Percentiles rank a stretch among this genome's conserved stretches.
These are phyloP conservation scores for Penicillium canescens DNA, from an alignment of 495 filamentous ascomycete species.

Conservation along the genomic window DNA sequence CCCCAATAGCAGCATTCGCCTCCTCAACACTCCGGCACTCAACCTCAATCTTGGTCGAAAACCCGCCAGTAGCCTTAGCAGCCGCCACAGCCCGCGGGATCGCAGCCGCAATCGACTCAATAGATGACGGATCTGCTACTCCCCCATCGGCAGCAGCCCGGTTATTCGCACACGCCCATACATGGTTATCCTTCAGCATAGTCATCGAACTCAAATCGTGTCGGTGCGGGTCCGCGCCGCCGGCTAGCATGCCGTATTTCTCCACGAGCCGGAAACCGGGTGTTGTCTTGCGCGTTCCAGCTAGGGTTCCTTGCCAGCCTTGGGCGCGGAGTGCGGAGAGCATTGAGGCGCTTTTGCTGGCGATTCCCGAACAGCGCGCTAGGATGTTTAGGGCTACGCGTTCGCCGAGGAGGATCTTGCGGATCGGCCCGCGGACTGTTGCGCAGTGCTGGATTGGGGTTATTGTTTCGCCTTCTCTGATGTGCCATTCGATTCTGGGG, in stretches of 20 bases:
- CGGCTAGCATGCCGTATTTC: constrained; percentile 96
- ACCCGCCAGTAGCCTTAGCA: constrained; percentile 82
- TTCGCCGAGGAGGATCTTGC: constrained; percentile 87
- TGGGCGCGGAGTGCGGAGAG: constrained; percentile 53
- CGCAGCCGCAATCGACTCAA: constrained; percentile 52
- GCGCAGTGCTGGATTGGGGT: constrained; percentile 61
- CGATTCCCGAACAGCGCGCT: constrained; percentile 89
- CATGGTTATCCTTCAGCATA: constrained; percentile 98
- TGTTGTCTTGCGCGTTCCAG: constrained; percentile 94
- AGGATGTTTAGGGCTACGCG: constrained; percentile 90
- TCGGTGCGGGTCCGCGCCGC: constrained; percentile 86
- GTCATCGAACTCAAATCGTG: constrained; percentile 93
- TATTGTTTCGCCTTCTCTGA: constrained; percentile 70
- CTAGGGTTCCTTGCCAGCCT: constrained; percentile 82
- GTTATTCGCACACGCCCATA: constrained; percentile 74
- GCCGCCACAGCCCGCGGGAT: constrained; percentile 82
- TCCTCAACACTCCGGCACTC: constrained; percentile 86
- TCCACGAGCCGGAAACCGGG: constrained; percentile 94
- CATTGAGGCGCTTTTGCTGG: constrained; percentile 60
- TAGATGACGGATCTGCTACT: constrained; percentile 4
- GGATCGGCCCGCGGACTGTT: constrained; percentile 82
- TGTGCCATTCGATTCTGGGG: constrained; percentile 78
- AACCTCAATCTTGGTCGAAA: constrained; percentile 92
- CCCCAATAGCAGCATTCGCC: constrained; percentile 85
- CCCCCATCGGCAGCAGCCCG: constrained; percentile 24